Evolutionary conservation across 2,329 filamentous ascomycete genomes (phyloP).

Genomic region (Epichloe gansuensis): DNA sequence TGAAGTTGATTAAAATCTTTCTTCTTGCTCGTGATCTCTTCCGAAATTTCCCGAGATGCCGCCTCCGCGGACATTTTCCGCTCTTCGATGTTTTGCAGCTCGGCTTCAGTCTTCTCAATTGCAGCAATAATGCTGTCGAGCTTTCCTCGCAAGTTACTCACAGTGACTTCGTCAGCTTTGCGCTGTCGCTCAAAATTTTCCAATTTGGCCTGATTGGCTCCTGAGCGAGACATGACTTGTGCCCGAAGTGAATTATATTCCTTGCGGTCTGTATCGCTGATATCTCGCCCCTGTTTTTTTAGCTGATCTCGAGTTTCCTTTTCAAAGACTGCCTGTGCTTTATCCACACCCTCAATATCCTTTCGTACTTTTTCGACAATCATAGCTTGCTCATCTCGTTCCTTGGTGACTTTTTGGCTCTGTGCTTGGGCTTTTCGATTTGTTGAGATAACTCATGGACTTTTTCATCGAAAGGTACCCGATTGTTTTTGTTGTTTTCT

Average conservation of each 20-base stretch:
- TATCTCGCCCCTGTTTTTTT: slow-evolving; percentile 73
- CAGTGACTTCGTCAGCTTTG: slow-evolving; percentile 83
- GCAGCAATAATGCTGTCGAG: slow-evolving; percentile 67
- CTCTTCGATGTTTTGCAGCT: slow-evolving; percentile 56
- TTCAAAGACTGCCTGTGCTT: slow-evolving; percentile 80
- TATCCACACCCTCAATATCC: slow-evolving; percentile 73
- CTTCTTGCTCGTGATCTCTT: slow-evolving; percentile 78
- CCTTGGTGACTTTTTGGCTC: slow-evolving; percentile 59
- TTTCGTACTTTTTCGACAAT: slow-evolving; percentile 65
- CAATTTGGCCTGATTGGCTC: slow-evolving; percentile 68
- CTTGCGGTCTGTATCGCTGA: slow-evolving; percentile 76
- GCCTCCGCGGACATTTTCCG: slow-evolving; percentile 52
- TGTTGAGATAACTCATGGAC: slow-evolving; percentile 66
- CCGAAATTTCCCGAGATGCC: slow-evolving; percentile 53
- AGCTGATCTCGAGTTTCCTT: slow-evolving; percentile 74
- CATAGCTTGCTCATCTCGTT: slow-evolving; percentile 59
- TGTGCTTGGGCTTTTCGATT: slow-evolving; percentile 54
- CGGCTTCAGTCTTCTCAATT: slow-evolving; percentile 60
- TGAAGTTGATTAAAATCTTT: slow-evolving; percentile 78
- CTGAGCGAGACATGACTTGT: slow-evolving; percentile 73
- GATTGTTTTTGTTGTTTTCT: slow-evolving; percentile 71
- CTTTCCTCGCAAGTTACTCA: slow-evolving; percentile 79
- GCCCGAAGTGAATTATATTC: slow-evolving; percentile 79
- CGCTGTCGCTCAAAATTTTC: slow-evolving; percentile 80
- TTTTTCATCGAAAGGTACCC: slow-evolving; percentile 88